A percentile compares a stretch with the other conserved stretches of the same genome.
These are phyloP conservation scores for Luvunga scandens DNA, from an alignment of 345 rosid species.

Conservation along the genomic window DNA sequence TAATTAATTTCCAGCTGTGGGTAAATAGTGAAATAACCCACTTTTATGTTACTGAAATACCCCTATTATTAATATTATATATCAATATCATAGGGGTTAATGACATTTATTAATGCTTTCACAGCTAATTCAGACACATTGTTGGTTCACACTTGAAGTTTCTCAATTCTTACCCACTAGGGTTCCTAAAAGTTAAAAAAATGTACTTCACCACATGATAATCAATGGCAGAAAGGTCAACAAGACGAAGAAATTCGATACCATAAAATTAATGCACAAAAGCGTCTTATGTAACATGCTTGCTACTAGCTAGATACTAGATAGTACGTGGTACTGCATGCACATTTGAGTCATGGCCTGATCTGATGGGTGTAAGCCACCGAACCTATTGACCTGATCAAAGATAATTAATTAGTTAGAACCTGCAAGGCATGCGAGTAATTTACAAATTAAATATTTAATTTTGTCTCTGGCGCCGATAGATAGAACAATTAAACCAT, in stretches of 20 bases:
- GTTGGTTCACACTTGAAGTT: background rate
- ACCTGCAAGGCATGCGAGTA: background rate
- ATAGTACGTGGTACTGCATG: background rate
- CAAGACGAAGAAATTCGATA: background rate
- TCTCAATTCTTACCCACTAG: background rate
- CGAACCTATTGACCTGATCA: background rate
- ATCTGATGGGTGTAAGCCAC: background rate
- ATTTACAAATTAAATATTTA: background rate
- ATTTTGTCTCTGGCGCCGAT: background rate
- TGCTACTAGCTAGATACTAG: background rate
- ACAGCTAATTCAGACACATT: background rate
- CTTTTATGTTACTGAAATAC: background rate
- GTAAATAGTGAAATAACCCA: background rate
- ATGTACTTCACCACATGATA: too few relatives aligned
- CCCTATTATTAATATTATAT: background rate
- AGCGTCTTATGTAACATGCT: background rate
- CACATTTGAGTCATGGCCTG: background rate
- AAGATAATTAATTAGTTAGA: background rate
- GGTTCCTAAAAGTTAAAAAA: background rate
- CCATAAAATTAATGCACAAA: background rate
- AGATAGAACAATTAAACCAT: slow-evolving; percentile 1
- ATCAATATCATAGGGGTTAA: background rate
- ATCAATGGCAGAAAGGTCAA: slow-evolving; percentile 3
- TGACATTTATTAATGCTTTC: too few relatives aligned
- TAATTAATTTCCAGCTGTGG: background rate